Evolutionary conservation across 192 early-diverging fungal species (phyloP), one percentile per base, ranked within the genome.

Genomic region (Mortierella antarctica): DNA sequence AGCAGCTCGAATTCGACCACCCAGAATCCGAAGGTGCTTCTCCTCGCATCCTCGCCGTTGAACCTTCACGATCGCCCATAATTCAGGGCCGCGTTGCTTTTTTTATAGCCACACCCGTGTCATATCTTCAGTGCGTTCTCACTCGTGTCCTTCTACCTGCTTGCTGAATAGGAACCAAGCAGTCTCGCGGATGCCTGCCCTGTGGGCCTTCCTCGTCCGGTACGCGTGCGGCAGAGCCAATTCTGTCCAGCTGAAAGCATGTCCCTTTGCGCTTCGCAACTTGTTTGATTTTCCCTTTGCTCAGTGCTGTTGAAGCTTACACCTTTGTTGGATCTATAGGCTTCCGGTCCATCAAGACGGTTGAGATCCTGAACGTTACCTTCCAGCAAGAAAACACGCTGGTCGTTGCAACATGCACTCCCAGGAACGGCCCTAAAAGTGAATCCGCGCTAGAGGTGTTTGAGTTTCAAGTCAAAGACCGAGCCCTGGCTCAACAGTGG

Each of bases 291-390:
- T 14, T 52, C 31, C 13, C 31, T 59, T 39, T 52, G 9, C 21
- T 58, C 23, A 10, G 45, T 31, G n/a, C n/a, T n/a, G n/a, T n/a
- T n/a, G n/a, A n/a, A n/a, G n/a, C 17, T 49, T n/a, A 44, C 10
- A 9, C 20, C 20, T 0, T 17, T 20, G 53, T 6, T 58, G 11
- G n/a, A 7, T 54, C 17, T 17, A 11, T 23, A 62, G 58, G 57
- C 40, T 13, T 52, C 7, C 70, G 70, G 1, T 14, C 57, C 7
- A 57, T 80, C 54, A 62, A 49, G 8, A 80, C 69, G 2, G 52
- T 64, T 42, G 77, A 80, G 23, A 80, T 80, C 57, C 41, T 80
- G 54, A 80, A 80, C 53, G 57, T 80, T 18, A 58, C 52, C 4
- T 49, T 72, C 17, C 59, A 68, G 58, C 51, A 58, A 3, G 70